phyloP scores from a whole-genome alignment of 768 basidiomycete species.

The Auricularia sp. region DNA sequence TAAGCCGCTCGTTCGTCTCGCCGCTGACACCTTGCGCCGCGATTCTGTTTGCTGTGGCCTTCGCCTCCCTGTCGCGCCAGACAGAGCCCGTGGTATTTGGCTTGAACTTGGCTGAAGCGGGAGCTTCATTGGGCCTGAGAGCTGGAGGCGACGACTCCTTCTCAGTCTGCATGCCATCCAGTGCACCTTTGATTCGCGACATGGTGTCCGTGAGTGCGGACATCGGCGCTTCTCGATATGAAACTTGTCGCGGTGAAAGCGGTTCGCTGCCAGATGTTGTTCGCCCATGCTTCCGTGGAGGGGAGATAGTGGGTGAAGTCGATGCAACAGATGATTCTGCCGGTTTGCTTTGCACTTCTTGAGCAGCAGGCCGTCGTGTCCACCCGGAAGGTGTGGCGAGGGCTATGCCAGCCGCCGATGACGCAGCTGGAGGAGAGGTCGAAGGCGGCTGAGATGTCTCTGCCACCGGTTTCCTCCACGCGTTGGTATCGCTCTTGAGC shows the following conservation, averaged over 20 bases:
- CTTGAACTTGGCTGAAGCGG: neutral
- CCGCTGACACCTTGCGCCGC: neutral
- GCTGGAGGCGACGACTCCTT: neutral
- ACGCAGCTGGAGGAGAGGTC: neutral
- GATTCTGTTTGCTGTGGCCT: neutral
- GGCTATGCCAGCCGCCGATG: neutral
- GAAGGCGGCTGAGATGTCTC: neutral
- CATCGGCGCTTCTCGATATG: conserved; percentile 47
- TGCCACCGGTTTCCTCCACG: conserved; percentile 33
- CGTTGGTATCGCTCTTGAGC: conserved; percentile 27
- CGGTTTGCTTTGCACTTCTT: conserved; percentile 3
- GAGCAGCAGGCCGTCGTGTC: neutral
- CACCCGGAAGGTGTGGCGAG: neutral
- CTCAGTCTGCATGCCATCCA: conserved; percentile 20
- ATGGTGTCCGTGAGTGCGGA: conserved; percentile 73
- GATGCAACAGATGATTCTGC: neutral
- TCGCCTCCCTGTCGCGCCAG: conserved; percentile 1
- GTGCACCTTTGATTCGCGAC: conserved; percentile 75
- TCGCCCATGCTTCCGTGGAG: conserved; percentile 29
- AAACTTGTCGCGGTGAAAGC: conserved; percentile 47
- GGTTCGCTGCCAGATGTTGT: conserved; percentile 35
- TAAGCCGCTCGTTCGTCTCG: neutral
- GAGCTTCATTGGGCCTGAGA: neutral
- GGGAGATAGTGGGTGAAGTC: neutral
- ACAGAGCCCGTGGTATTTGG: neutral